These are phyloP conservation scores for Nemania serpens DNA, from an alignment of 2,329 filamentous ascomycete genomes.

Conservation along the genomic window DNA sequence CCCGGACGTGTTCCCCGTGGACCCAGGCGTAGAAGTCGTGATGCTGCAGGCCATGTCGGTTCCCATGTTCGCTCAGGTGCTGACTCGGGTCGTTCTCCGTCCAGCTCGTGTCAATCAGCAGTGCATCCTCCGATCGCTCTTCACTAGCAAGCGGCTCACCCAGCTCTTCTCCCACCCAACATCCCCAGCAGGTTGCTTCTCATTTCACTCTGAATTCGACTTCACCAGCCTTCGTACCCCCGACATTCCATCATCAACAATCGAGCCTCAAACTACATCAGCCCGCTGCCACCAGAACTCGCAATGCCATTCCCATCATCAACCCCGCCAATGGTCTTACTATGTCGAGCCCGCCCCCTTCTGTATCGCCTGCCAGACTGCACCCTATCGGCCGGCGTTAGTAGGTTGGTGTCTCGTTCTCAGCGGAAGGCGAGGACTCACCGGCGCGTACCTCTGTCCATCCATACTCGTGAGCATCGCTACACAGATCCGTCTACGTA, in stretches of 20 bases:
- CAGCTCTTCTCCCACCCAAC: constrained; percentile 87
- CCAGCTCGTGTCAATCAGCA: constrained; percentile 89
- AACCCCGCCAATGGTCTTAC: constrained; percentile 90
- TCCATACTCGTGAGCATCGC: constrained; percentile 31
- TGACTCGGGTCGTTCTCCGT: constrained; percentile 39
- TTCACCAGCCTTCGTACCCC: constrained; percentile 68
- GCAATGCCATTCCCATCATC: constrained; percentile 97
- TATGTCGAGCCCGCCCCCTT: constrained; percentile 85
- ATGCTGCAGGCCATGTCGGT: constrained; percentile 4
- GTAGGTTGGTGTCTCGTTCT: constrained; percentile 51
- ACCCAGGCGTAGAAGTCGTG: neutral
- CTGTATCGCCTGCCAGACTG: constrained; percentile 66
- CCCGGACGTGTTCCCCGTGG: constrained; percentile 8
- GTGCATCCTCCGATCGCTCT: constrained; percentile 86
- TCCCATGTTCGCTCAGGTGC: neutral
- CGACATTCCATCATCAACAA: constrained; percentile 68
- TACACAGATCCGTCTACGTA: constrained; percentile 31
- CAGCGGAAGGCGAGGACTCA: constrained; percentile 42
- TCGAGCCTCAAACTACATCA: constrained; percentile 83
- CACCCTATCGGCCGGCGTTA: constrained; percentile 61
- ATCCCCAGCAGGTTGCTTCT: constrained; percentile 77
- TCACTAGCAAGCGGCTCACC: constrained; percentile 95
- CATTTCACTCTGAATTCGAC: constrained; percentile 74
- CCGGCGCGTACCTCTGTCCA: constrained; percentile 44
- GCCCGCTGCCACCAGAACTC: constrained; percentile 83